phyloP scores from a whole-genome alignment of 139 green algal genomes.

The Tetraselmis chui region DNA sequence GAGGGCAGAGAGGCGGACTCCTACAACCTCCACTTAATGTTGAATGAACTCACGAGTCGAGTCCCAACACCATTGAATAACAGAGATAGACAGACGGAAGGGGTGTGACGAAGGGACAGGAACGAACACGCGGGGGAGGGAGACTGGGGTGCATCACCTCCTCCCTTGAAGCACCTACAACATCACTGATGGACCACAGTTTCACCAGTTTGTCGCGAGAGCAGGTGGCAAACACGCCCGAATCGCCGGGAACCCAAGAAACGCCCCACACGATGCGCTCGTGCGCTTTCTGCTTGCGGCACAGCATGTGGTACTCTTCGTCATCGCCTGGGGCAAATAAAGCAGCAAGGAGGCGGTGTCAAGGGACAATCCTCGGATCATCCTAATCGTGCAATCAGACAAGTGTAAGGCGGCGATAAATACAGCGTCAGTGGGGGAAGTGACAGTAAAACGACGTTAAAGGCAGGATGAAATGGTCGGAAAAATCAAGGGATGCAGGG shows the following conservation, averaged over 20 bases:
- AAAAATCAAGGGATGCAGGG: too few species aligned
- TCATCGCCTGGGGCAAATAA: conserved; percentile 8
- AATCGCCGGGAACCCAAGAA: conserved; percentile 53
- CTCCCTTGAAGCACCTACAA: neutral
- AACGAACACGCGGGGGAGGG: too few species aligned
- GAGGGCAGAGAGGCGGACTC: too few species aligned
- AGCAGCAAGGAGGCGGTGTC: too few species aligned
- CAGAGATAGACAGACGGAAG: too few species aligned
- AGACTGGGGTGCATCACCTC: too few species aligned
- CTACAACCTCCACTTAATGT: too few species aligned
- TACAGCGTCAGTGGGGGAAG: neutral
- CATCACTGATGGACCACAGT: conserved; percentile 39
- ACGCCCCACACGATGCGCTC: conserved; percentile 68
- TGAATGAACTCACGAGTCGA: too few species aligned
- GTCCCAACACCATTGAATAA: too few species aligned
- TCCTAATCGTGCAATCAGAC: neutral
- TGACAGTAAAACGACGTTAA: neutral
- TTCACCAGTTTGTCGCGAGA: conserved; percentile 68
- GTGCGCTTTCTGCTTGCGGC: conserved; percentile 54
- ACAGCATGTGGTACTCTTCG: conserved; percentile 33
- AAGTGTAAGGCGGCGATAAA: neutral
- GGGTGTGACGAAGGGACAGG: too few species aligned
- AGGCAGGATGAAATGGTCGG: neutral
- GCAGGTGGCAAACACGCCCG: conserved; percentile 53
- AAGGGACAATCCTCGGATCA: too few species aligned